phyloP scores from a whole-genome alignment of 2,329 filamentous ascomycete genomes.

The Penicillium vulpinum region DNA sequence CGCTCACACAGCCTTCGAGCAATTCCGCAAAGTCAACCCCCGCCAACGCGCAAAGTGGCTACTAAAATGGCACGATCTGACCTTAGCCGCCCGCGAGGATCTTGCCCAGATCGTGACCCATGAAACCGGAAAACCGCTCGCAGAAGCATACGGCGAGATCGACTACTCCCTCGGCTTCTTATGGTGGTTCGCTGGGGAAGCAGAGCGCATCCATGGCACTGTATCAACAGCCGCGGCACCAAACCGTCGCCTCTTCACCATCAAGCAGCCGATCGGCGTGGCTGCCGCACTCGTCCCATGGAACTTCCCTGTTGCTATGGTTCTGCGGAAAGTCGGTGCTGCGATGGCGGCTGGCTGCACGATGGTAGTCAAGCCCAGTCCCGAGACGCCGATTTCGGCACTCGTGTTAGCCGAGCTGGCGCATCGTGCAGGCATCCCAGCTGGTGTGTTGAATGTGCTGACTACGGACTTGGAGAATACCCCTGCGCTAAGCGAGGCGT shows the following conservation, averaged over 20 bases:
- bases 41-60: conserved; percentile 62
- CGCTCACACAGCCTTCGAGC: conserved; percentile 61
- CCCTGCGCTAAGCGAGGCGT: conserved; percentile 45
- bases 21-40: conserved; percentile 61
- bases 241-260: conserved; percentile 65
- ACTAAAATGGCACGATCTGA: conserved; percentile 65
- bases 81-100: conserved; percentile 62
- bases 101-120: conserved; percentile 63
- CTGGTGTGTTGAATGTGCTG: conserved; percentile 62
- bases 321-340: conserved; percentile 66
- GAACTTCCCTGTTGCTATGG: conserved; percentile 71
- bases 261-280: conserved; percentile 74
- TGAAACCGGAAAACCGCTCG: conserved; percentile 60
- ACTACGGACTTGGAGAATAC: conserved; percentile 52
- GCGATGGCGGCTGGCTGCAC: conserved; percentile 71
- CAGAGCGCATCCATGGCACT: conserved; percentile 62
- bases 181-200: conserved; percentile 63
- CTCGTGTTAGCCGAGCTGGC: conserved; percentile 56
- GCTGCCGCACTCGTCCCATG: conserved; percentile 69
- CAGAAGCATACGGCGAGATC: conserved; percentile 56
- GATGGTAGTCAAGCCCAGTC: conserved; percentile 72
- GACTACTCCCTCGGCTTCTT: conserved; percentile 57
- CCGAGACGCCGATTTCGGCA: conserved; percentile 63
- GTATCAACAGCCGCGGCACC: conserved; percentile 61
- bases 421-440: conserved; percentile 56